Evolutionary conservation across 1,284 basidiomycete genomes (phyloP), one percentile per base, ranked within the genome.

Genomic region (Puccinia triticina): DNA sequence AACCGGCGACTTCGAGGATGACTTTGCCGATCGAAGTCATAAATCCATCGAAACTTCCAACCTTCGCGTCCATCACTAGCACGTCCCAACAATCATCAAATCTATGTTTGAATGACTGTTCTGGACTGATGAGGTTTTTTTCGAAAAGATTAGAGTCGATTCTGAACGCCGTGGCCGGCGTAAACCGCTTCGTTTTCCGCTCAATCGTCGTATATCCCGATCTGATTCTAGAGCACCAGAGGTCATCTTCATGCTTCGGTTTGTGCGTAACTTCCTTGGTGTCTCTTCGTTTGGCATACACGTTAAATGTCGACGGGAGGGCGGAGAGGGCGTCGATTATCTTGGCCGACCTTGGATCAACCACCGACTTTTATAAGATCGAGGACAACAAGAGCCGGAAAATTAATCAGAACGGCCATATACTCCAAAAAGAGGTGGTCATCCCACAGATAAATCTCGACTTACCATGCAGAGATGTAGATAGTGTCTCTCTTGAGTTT

Each of bases 1-100:
- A 73, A 46, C 78, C 69, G 26, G 59, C 34, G 40, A 37, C 11
- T 32, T 80, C 32, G 7, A 73, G 34, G 12, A 73, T 23, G 14
- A 61, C 53, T 43, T 72, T 29, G 18, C 4, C 78, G 59, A 80
- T 73, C 14, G 53, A 73, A 26, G n/a, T 32, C 53, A 80, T 37
- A 21, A 80, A 80, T 14, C 50, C 53, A 37, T 73, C 53, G 59
- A 80, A 80, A 14, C 40, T 57, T 32, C 40, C 55, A 5, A 69
- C 69, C 26, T 80, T 80, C 2, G 34, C 78, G 72, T 80, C 78
- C 78, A 80, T 80, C n/a, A 80, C 78, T 2, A 80, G 67, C 12
- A 80, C 67, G 46, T 80, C 69, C 78, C 78, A 80, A 50, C 78
- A 72, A 73, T 80, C 78, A n/a, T 40, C 26, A 61, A 80, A 80